Evolutionary conservation across 768 basidiomycete genomes (phyloP).

Genomic region (Paxillus ammoniavirescens): DNA sequence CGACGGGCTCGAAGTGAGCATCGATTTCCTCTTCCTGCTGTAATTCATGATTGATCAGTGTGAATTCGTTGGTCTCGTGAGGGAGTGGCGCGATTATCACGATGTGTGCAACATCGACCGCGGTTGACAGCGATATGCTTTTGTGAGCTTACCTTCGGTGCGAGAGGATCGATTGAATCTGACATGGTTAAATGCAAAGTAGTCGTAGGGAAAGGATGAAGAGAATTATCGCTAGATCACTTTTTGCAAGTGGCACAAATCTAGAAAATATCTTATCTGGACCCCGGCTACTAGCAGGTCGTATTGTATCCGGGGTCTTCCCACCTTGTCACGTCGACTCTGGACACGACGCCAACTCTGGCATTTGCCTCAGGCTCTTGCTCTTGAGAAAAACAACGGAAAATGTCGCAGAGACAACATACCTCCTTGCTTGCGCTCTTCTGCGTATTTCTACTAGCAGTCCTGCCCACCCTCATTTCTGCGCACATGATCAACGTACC

Average conservation of each 20-base stretch:
- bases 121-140: background rate
- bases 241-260: conserved; percentile 12
- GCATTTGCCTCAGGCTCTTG: background rate
- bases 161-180: conserved; percentile 61
- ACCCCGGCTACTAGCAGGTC: background rate
- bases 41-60: conserved; percentile 26
- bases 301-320: conserved; percentile 28
- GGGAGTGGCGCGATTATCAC: conserved; percentile 28
- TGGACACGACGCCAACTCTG: background rate
- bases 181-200: conserved; percentile 42
- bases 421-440: conserved; percentile 39
- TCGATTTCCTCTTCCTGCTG: conserved; percentile 74
- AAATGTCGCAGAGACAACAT: conserved; percentile 38
- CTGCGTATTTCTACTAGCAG: conserved; percentile 38
- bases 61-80: conserved; percentile 20
- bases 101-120: conserved; percentile 14
- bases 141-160: conserved; percentile 59
- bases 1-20: conserved; percentile 92
- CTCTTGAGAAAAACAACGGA: conserved; percentile 10
- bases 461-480: conserved; percentile 37
- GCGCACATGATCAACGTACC: conserved; percentile 74
- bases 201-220: conserved; percentile 12
- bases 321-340: background rate
- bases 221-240: conserved; percentile 24
- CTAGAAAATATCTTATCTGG: conserved; percentile 9